Conservation (phyloP, 140 eudicot genomes). For the Flaveria floridana region DNA sequence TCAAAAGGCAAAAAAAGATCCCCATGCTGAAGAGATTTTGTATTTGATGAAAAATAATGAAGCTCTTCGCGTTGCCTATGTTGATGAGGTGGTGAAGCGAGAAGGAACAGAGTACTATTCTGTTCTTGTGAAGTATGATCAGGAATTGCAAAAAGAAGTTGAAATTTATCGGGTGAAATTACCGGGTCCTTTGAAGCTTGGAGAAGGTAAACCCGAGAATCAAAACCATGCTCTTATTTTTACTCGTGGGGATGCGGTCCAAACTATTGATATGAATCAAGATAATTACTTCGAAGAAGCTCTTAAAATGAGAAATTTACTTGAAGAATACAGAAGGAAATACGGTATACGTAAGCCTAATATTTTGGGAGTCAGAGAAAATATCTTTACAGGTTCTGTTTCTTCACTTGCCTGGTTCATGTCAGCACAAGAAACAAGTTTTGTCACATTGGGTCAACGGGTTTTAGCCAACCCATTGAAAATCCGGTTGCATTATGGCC, state of each 20-base stretch:
- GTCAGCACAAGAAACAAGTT: constrained; percentile 98
- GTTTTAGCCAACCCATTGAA: constrained; percentile 91
- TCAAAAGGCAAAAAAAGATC: constrained; percentile 87
- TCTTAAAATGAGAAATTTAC: constrained; percentile 80
- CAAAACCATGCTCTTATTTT: constrained; percentile 91
- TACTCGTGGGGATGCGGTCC: constrained; percentile 95
- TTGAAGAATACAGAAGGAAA: constrained; percentile 66
- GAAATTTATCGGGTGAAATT: constrained; percentile 86
- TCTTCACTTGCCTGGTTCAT: constrained; percentile 98
- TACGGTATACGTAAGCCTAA: constrained; percentile 87
- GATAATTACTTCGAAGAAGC: constrained; percentile 96
- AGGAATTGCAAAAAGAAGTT: constrained; percentile 65
- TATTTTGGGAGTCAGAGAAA: constrained; percentile 86
- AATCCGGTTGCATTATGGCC: constrained; percentile 92
- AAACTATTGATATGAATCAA: constrained; percentile 96
- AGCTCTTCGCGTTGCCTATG: constrained; percentile 96
- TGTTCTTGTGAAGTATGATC: constrained; percentile 94
- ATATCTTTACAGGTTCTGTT: constrained; percentile 90
- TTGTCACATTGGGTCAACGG: constrained; percentile 96
- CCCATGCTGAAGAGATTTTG: constrained; percentile 87
- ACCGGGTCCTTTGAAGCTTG: constrained; percentile 96
- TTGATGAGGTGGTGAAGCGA: constrained; percentile 63
- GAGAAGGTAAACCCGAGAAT: constrained; percentile 98
- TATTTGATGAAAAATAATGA: constrained; percentile 72
- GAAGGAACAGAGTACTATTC: constrained; percentile 64